Conservation (phyloP, 2,329 filamentous ascomycete genomes). For the Chaetomium sp. region DNA sequence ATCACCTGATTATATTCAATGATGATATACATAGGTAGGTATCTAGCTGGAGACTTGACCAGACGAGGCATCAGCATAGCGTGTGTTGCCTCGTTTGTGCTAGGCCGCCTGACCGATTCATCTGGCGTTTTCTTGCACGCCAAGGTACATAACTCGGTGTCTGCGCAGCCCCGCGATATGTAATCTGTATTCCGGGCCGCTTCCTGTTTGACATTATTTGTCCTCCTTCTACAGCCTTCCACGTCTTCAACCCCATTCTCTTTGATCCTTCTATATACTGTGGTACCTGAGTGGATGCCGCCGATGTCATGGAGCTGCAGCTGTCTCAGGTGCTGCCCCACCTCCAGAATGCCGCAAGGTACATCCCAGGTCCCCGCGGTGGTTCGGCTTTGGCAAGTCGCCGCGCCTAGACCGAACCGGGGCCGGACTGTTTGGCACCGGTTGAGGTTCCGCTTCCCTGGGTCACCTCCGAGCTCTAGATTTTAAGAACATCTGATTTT, state of each 20-base stretch:
- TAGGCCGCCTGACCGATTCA: not conserved
- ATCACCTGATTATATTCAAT: not conserved
- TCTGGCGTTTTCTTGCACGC: not conserved
- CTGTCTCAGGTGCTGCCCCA: not conserved
- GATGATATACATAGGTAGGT: not conserved
- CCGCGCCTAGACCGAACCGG: slow-evolving; percentile 8
- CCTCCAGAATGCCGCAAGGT: slow-evolving; percentile 14
- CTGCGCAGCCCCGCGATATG: not conserved
- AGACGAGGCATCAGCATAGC: not conserved
- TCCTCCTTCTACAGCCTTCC: not conserved
- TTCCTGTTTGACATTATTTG: not conserved
- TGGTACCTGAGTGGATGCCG: not conserved
- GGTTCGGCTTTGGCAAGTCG: not conserved
- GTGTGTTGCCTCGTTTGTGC: not conserved
- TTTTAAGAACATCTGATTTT: slow-evolving; percentile 32
- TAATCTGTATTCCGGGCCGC: not conserved
- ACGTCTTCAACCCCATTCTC: not conserved
- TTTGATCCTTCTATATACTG: not conserved
- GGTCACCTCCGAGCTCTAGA: slow-evolving; percentile 23
- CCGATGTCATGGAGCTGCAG: not conserved
- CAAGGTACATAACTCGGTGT: not conserved
- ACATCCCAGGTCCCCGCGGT: not conserved
- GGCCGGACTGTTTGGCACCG: slow-evolving; percentile 9
- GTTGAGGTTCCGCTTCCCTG: slow-evolving; percentile 21
- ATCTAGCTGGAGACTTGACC: not conserved